Base-by-base conservation (phyloP, 2,329 filamentous ascomycete species). In the Pseudogymnoascus sp. region DNA sequence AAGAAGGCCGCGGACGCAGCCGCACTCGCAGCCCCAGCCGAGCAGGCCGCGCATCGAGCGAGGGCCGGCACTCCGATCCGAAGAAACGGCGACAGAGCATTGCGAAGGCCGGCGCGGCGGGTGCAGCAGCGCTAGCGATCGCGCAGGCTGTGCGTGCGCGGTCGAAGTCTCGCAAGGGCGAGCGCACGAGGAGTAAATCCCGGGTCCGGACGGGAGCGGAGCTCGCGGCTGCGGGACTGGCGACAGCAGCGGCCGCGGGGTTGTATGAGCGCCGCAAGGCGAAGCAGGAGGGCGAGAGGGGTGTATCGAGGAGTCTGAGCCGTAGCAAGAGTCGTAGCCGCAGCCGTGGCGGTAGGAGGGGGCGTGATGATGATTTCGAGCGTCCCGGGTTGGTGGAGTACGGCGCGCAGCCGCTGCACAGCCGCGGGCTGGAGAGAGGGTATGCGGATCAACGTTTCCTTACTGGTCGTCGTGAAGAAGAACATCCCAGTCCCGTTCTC, bases 181-280 rank as follows among this genome's bases (percentile, higher is more conserved):
- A 73, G 37, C 73, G 76, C 31, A 70, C 69, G 64, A 69, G 75
- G 66, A 77, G 75, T 6, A 75, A 77, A 62, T 78, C 76, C 38
- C 71, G 74, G 21, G 67, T 78, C 14, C 69, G 74, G 60, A 77
- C 81, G 7, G 84, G 82, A 60, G 85, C 84, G 14, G 82, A 86
- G 73, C 82, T 88, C 64, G 82, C 81, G 1, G 84, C 81, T 1
- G 83, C 83, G 7, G 84, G 84, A 4, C 76, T 86, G 4, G 83
- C 82, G 21, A 84, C 82, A 56, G 84, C 84, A 7, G 81, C 82
- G 1, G 84, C 84, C 40, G 82, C 81, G 68, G 85, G 85, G 71
- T 70, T 86, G 21, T 87, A 84, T 74, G 83, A 87, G 72, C 79
- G 78, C 59, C 81, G 80, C 67, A 80, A 84, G 73, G 81, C 85